A percentile compares a stretch with the other conserved stretches of the same genome.
Conservation (phyloP, 805 yeast genomes). For the Wickerhamiella dianesei region DNA sequence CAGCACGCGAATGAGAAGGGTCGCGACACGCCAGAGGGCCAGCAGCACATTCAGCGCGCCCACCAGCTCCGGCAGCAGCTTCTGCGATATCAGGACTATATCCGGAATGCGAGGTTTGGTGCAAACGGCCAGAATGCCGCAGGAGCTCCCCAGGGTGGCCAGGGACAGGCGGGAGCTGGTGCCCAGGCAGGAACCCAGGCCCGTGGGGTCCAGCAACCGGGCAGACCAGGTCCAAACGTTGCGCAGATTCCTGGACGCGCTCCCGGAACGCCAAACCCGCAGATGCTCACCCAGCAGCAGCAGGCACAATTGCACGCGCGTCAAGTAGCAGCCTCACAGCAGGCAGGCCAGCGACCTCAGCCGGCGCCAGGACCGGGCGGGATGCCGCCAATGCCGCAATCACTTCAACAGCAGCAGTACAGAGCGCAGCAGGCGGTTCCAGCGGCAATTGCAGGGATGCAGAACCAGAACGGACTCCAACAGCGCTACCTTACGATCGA, state of each 20-base stretch:
- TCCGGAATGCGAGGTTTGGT: slow-evolving; percentile 2
- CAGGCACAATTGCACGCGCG: slow-evolving; percentile 14
- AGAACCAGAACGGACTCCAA: slow-evolving; percentile 15
- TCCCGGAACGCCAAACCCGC: slow-evolving; percentile 5
- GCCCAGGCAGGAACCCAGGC: slow-evolving; percentile 9
- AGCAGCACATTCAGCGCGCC: slow-evolving; percentile 22
- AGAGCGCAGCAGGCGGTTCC: not conserved
- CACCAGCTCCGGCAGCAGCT: slow-evolving; percentile 19
- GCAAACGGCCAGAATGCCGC: slow-evolving; percentile 2
- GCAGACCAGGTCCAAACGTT: not conserved
- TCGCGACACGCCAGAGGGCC: slow-evolving; percentile 23
- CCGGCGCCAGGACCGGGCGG: slow-evolving; percentile 9
- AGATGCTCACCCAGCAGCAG: slow-evolving; percentile 13
- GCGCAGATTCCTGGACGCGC: not conserved
- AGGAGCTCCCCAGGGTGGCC: slow-evolving; percentile 4
- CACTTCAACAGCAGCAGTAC: not conserved
- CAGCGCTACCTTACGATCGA: slow-evolving; percentile 18
- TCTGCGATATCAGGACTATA: slow-evolving; percentile 13
- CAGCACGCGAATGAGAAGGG: slow-evolving; percentile 19
- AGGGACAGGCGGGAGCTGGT: not conserved
- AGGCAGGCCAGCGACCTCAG: slow-evolving; percentile 12
- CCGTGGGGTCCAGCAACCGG: slow-evolving; percentile 1
- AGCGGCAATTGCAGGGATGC: slow-evolving; percentile 10
- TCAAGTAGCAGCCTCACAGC: slow-evolving; percentile 14
- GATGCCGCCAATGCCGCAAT: slow-evolving; percentile 5